A percentile compares a stretch with the other conserved stretches of the same genome.
Conservation (phyloP, 2,329 filamentous ascomycete genomes). For the Ilyonectria robusta region DNA sequence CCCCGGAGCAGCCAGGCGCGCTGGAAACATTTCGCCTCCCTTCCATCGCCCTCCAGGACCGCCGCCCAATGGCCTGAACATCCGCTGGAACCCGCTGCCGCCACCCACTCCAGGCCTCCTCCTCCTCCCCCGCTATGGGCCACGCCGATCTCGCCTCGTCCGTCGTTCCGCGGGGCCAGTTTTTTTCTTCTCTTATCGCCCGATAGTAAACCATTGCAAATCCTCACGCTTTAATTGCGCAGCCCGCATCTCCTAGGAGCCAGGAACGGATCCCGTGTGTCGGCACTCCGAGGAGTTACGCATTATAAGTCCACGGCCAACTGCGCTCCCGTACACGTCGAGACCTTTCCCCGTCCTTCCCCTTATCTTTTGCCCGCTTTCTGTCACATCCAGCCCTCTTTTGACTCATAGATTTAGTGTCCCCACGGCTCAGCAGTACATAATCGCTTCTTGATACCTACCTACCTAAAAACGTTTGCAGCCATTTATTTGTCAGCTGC, state of each 20-base stretch:
- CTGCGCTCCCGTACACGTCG: not conserved
- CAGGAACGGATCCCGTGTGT: slow-evolving; percentile 25
- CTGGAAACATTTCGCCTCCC: not conserved
- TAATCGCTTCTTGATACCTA: slow-evolving; percentile 10
- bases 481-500: slow-evolving; percentile 45
- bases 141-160: slow-evolving; percentile 39
- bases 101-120: not conserved
- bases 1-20: slow-evolving; percentile 6
- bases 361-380: not conserved
- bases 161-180: slow-evolving; percentile 1
- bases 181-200: slow-evolving; percentile 11
- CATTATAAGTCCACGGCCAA: slow-evolving; percentile 16
- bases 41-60: not conserved
- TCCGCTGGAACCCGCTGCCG: slow-evolving; percentile 10
- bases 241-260: slow-evolving; percentile 20
- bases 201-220: slow-evolving; percentile 50
- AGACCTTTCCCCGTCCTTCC: not conserved
- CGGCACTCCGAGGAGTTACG: slow-evolving; percentile 42
- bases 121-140: too few relatives aligned
- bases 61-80: not conserved
- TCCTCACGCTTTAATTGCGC: slow-evolving; percentile 52
- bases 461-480: slow-evolving; percentile 24
- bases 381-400: not conserved
- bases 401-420: slow-evolving; percentile 14
- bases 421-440: slow-evolving; percentile 8